These are phyloP conservation scores for Debaryomyces nepalensis DNA, from an alignment of 1,139 yeast genomes.

Conservation along the genomic window DNA sequence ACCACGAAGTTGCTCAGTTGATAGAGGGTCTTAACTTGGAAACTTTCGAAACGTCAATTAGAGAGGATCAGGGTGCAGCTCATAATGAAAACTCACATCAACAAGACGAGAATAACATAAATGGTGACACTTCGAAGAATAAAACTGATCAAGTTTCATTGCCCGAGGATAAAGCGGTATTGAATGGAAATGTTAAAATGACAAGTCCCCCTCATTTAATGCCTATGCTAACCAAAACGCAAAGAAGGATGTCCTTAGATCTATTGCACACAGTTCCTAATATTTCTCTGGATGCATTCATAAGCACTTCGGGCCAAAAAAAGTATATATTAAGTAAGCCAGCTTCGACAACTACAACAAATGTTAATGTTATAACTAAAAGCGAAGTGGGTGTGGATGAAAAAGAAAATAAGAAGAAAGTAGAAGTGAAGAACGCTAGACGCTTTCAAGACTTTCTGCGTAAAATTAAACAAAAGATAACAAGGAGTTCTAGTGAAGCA, in stretches of 20 bases:
- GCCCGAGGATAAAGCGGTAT: neutral
- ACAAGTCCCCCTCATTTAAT: constrained; percentile 15
- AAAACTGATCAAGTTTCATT: neutral
- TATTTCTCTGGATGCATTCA: constrained; percentile 1
- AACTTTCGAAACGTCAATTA: neutral
- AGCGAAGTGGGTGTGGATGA: constrained; percentile 24
- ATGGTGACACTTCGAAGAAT: neutral
- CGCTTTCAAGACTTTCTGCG: constrained; percentile 20
- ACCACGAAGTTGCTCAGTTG: constrained; percentile 26
- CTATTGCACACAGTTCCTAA: constrained; percentile 26
- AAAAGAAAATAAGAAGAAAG: neutral
- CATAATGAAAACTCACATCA: neutral
- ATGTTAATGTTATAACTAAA: constrained; percentile 40
- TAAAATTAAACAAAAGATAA: constrained; percentile 19
- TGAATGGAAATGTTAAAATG: neutral
- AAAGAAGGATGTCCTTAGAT: constrained; percentile 39
- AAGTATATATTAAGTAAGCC: constrained; percentile 31
- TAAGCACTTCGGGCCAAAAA: constrained; percentile 17
- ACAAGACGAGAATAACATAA: neutral
- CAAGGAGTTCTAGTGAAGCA: neutral
- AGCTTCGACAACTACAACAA: constrained; percentile 37
- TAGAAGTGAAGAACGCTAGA: constrained; percentile 13
- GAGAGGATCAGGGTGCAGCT: neutral
- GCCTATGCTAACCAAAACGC: constrained; percentile 29
- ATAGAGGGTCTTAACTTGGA: constrained; percentile 22